phyloP scores from a whole-genome alignment of 108 stramenopile species.

The Licmophora abbreviata region DNA sequence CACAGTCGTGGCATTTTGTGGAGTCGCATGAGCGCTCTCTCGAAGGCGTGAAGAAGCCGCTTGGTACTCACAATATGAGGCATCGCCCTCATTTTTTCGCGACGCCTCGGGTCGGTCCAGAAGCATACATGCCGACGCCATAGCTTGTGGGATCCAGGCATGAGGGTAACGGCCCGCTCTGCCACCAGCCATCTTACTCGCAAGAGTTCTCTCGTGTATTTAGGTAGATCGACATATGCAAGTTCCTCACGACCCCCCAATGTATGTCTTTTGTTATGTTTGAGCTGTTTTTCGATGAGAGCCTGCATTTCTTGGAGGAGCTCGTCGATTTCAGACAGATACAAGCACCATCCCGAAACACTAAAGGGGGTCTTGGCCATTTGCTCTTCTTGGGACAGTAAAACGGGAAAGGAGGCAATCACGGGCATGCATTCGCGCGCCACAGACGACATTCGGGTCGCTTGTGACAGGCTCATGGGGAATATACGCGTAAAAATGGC shows the following conservation, averaged over 20 bases:
- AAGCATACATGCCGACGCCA: conserved; percentile 88
- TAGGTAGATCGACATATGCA: neutral
- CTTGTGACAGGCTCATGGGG: too few relatives aligned
- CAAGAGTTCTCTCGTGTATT: conserved; percentile 7
- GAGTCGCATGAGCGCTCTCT: conserved; percentile 72
- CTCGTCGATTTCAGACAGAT: conserved; percentile 69
- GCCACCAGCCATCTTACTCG: conserved; percentile 21
- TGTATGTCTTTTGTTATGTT: conserved; percentile 2
- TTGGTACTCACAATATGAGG: conserved; percentile 3
- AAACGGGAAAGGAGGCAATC: conserved; percentile 3
- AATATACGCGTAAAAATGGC: too few relatives aligned
- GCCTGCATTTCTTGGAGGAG: conserved; percentile 17
- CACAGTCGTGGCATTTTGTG: conserved; percentile 93
- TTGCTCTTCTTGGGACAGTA: neutral
- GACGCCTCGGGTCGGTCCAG: conserved; percentile 1
- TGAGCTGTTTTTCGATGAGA: conserved; percentile 1
- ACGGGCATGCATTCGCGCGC: neutral
- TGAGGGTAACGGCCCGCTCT: conserved; percentile 71
- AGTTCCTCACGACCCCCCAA: neutral
- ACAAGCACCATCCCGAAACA: conserved; percentile 74
- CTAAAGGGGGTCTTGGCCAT: conserved; percentile 53
- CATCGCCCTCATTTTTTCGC: neutral
- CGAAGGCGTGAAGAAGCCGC: conserved; percentile 41
- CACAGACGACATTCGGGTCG: neutral
- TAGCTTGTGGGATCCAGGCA: conserved; percentile 96